A percentile compares a stretch with the other conserved stretches of the same genome.
These are phyloP conservation scores for Fusarium tuaranense DNA, from an alignment of 2,329 filamentous ascomycete species.

Conservation along the genomic window DNA sequence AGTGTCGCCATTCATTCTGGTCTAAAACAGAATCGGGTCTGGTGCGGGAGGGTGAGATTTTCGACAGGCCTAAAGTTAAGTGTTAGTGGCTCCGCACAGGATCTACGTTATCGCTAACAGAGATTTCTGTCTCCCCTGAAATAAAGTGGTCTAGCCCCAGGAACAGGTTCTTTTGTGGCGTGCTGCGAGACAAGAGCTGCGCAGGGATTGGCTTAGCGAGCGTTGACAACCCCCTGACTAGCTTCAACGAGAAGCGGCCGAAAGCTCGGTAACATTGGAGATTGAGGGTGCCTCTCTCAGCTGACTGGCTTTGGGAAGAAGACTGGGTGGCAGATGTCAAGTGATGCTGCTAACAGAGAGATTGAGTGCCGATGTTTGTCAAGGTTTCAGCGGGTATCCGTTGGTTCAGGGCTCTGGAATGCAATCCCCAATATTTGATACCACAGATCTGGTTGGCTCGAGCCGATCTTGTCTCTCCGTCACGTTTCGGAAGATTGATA, in stretches of 20 bases:
- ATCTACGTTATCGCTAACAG: neutral
- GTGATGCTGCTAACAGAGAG: neutral
- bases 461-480: neutral
- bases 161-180: slow-evolving; percentile 30
- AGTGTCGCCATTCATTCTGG: slow-evolving; percentile 9
- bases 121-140: neutral
- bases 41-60: neutral
- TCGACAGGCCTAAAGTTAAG: rapidly evolving
- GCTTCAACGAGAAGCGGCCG: slow-evolving; percentile 24
- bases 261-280: neutral
- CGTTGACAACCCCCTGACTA: slow-evolving; percentile 24
- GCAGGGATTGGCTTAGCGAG: slow-evolving; percentile 3
- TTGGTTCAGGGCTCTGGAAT: neutral
- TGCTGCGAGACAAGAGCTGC: slow-evolving; percentile 8
- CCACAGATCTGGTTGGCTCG: neutral
- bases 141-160: slow-evolving; percentile 3
- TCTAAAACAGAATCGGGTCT: slow-evolving; percentile 26
- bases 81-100: neutral
- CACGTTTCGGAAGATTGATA: neutral
- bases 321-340: neutral
- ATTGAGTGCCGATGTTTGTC: neutral
- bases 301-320: slow-evolving; percentile 2
- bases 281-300: neutral
- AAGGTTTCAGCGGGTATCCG: neutral
- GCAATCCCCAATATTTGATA: neutral